These are phyloP conservation scores for Populus euphratica DNA, from an alignment of 345 rosid species.

Conservation along the genomic window DNA sequence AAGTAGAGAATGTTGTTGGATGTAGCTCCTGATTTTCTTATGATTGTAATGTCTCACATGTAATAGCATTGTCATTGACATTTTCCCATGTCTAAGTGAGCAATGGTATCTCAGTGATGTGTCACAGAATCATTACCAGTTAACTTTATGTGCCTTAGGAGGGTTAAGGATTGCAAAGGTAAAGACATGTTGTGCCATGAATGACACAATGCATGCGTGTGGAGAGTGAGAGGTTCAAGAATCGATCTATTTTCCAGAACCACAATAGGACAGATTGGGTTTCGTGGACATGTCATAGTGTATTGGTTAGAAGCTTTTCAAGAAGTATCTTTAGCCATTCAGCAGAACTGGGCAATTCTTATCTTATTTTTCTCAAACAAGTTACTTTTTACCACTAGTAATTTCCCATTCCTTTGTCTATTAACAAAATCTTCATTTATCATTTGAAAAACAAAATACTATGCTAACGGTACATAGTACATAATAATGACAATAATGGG, in stretches of 20 bases:
- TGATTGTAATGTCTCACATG: not conserved
- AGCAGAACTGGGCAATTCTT: not conserved
- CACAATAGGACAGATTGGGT: not conserved
- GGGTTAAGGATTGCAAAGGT: not conserved
- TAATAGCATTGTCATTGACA: not conserved
- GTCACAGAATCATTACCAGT: not conserved
- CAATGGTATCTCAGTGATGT: not conserved
- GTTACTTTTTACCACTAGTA: not conserved
- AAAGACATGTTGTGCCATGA: not conserved
- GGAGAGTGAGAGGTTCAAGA: not conserved
- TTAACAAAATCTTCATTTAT: not conserved
- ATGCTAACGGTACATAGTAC: not conserved
- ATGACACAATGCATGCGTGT: not conserved
- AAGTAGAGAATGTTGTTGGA: not conserved
- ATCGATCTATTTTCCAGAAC: not conserved
- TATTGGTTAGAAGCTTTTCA: not conserved
- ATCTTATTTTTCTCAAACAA: not conserved
- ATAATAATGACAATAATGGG: not conserved
- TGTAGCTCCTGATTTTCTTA: not conserved
- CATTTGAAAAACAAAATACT: not conserved
- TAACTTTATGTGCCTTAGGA: not conserved
- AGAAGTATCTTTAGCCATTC: not conserved
- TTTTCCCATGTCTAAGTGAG: not conserved
- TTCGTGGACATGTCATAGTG: not conserved
- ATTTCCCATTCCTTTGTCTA: not conserved